phyloP scores from a whole-genome alignment of 352 stramenopile genomes.

The Phytophthora rubi region DNA sequence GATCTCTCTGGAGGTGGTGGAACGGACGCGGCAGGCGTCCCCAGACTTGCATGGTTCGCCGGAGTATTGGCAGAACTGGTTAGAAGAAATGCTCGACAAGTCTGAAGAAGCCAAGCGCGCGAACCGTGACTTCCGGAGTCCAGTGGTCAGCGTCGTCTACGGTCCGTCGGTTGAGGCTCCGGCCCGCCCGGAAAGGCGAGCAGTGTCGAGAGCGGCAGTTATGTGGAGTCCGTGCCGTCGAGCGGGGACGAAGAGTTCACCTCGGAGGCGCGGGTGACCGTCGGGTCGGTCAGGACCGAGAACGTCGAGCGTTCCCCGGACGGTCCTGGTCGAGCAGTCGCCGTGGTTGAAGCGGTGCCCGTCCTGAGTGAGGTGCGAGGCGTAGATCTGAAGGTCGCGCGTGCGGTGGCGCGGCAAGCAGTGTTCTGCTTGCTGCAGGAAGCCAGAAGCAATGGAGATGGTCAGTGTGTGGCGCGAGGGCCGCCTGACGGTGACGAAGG shows the following conservation, averaged over 20 bases:
- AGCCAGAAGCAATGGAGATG: background rate
- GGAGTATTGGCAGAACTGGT: constrained; percentile 4
- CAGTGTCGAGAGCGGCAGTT: background rate
- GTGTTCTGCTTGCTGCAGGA: background rate
- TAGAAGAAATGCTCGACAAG: background rate
- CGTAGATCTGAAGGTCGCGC: background rate
- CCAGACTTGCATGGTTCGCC: background rate
- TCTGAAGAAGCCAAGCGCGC: background rate
- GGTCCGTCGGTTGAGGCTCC: background rate
- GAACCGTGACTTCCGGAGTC: constrained; percentile 4
- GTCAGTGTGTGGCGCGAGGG: background rate
- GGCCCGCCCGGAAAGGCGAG: no score
- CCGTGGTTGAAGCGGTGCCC: background rate
- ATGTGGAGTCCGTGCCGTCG: background rate
- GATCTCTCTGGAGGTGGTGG: background rate
- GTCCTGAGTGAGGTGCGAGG: background rate
- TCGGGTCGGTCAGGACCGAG: background rate
- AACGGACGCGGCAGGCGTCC: background rate
- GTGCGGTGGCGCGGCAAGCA: background rate
- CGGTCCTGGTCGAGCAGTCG: background rate
- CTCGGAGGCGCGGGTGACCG: background rate
- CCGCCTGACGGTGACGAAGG: background rate
- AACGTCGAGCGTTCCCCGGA: background rate
- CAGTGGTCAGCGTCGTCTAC: background rate
- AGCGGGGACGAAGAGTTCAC: background rate